These are phyloP conservation scores for Neurospora cerealis DNA, from an alignment of 495 filamentous ascomycete species.

Conservation along the genomic window DNA sequence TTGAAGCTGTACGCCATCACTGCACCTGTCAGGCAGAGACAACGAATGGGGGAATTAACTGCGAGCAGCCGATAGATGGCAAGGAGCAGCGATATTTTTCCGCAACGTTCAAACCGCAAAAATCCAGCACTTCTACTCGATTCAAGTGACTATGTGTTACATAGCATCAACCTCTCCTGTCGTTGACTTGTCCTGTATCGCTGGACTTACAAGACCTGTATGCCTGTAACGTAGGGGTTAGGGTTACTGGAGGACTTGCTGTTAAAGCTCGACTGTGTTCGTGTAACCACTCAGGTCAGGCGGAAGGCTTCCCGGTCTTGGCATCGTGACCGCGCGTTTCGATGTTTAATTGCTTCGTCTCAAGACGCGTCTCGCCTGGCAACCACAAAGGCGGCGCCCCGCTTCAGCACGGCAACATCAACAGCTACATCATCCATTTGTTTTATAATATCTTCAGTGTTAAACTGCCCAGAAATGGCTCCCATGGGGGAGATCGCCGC, in stretches of 20 bases:
- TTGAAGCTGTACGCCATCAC: neutral
- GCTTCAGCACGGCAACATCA: neutral
- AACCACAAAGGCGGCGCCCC: neutral
- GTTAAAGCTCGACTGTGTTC: neutral
- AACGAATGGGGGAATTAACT: neutral
- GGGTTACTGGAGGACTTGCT: neutral
- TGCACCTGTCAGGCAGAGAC: neutral
- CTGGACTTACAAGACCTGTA: neutral
- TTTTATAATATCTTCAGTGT: neutral
- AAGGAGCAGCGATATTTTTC: neutral
- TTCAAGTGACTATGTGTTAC: neutral
- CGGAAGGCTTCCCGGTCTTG: neutral
- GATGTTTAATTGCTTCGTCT: neutral
- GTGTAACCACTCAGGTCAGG: neutral
- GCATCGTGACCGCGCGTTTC: neutral
- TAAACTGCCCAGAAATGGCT: conserved; percentile 5
- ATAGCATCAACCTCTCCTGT: neutral
- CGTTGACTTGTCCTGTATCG: neutral
- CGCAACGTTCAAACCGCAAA: neutral
- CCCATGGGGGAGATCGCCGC: conserved; percentile 17
- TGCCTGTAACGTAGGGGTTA: neutral
- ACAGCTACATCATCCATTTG: neutral
- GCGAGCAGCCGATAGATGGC: neutral
- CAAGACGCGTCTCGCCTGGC: neutral
- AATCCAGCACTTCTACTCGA: neutral